Conservation (phyloP, 2,329 filamentous ascomycete species). For the Curvularia eragrostidis region DNA sequence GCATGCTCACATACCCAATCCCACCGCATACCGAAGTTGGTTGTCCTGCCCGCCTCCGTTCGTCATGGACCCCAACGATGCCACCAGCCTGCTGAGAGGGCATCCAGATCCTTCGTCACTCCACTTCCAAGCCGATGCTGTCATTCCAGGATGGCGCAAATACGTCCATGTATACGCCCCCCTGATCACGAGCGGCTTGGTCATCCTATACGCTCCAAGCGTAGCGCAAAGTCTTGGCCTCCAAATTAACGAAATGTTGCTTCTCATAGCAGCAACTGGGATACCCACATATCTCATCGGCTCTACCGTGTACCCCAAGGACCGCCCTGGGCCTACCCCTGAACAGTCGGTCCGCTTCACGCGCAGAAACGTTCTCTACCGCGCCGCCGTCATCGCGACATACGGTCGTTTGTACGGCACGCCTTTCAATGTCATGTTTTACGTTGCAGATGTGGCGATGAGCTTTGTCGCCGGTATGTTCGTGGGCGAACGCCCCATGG, state of each 20-base stretch:
- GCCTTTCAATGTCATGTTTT: constrained; percentile 9
- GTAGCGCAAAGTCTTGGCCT: constrained; percentile 7
- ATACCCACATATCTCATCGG: constrained; percentile 24
- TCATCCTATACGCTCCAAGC: constrained; percentile 9
- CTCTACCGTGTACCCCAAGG: constrained; percentile 17
- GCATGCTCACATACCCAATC: not conserved
- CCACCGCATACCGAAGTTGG: not conserved
- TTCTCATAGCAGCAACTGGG: constrained; percentile 11
- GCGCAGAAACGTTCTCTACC: constrained; percentile 21
- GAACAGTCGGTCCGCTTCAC: constrained; percentile 25
- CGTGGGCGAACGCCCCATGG: not conserved
- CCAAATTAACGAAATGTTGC: not conserved
- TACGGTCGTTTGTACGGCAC: constrained; percentile 24
- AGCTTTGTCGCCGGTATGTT: not conserved
- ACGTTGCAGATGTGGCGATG: not conserved
- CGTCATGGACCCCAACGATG: not conserved
- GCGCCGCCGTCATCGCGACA: constrained; percentile 23
- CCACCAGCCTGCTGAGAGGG: not conserved
- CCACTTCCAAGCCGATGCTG: not conserved
- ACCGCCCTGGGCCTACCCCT: constrained; percentile 19
- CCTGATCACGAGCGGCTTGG: constrained; percentile 17
- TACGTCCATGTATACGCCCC: constrained; percentile 29
- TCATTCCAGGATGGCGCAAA: not conserved
- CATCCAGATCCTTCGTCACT: not conserved
- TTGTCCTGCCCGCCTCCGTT: not conserved